Conservation (phyloP, 2,329 filamentous ascomycete genomes). For the Raffaelea arxii region DNA sequence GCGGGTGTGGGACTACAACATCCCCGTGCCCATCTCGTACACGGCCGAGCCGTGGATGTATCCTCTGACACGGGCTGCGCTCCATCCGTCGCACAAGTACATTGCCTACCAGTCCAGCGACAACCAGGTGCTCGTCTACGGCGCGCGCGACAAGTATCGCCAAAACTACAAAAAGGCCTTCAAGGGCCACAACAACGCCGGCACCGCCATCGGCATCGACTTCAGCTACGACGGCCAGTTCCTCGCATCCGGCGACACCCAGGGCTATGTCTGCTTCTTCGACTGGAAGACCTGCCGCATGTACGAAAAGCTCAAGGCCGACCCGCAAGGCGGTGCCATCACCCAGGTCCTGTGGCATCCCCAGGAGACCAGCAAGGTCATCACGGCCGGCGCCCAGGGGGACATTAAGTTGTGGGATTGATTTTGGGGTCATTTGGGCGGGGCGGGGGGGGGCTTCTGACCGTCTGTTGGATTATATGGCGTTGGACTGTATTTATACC, state of each 20-base stretch:
- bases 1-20: slow-evolving; percentile 96
- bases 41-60: slow-evolving; percentile 98
- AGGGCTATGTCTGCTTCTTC: slow-evolving; percentile 90
- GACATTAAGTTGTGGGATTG: slow-evolving; percentile 91
- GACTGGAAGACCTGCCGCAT: slow-evolving; percentile 99
- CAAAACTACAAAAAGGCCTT: slow-evolving; percentile 97
- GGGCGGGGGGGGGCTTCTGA: too few species aligned
- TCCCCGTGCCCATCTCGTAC: slow-evolving; percentile 96
- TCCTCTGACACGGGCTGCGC: slow-evolving; percentile 74
- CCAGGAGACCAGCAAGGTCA: slow-evolving; percentile 92
- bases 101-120: slow-evolving; percentile 89
- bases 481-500: too few species aligned
- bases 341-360: slow-evolving; percentile 93
- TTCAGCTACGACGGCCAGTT: slow-evolving; percentile 90
- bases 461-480: too few species aligned
- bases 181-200: slow-evolving; percentile 90
- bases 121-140: slow-evolving; percentile 95
- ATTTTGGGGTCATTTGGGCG: too few species aligned
- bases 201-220: slow-evolving; percentile 82
- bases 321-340: slow-evolving; percentile 70
- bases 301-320: slow-evolving; percentile 90
- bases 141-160: slow-evolving; percentile 87
- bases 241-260: slow-evolving; percentile 75
- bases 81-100: slow-evolving; percentile 86
- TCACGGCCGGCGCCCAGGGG: slow-evolving; percentile 81